phyloP scores from a whole-genome alignment of 805 yeast genomes.

The Grigorovia yakushimaensis region DNA sequence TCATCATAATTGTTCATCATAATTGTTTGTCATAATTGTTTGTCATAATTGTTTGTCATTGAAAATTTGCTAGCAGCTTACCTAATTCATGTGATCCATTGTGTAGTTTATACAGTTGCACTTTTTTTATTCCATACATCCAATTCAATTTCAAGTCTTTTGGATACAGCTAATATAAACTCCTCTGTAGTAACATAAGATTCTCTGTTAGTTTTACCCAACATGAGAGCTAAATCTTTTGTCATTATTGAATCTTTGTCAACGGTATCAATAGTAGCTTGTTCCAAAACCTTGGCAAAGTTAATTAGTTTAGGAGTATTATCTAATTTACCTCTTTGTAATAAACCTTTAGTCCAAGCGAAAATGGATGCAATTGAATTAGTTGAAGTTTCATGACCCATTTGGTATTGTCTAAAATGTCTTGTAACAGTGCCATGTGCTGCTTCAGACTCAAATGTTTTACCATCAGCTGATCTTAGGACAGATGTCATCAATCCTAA shows the following conservation, averaged over 20 bases:
- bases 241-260: conserved; percentile 83
- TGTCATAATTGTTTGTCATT: no score
- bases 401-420: conserved; percentile 92
- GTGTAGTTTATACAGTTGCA: neutral
- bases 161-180: conserved; percentile 73
- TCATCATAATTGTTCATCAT: no score
- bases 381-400: conserved; percentile 94
- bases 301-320: conserved; percentile 72
- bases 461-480: conserved; percentile 93
- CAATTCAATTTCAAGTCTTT: conserved; percentile 38
- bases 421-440: conserved; percentile 99
- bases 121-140: neutral
- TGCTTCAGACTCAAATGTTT: conserved; percentile 91
- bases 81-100: no score
- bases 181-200: conserved; percentile 86
- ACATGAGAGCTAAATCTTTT: conserved; percentile 86
- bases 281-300: conserved; percentile 72
- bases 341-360: conserved; percentile 93
- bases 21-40: no score
- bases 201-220: conserved; percentile 75
- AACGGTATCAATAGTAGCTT: conserved; percentile 81
- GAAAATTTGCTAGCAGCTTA: no score
- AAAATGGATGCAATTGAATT: conserved; percentile 95
- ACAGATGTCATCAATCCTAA: conserved; percentile 96
- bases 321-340: conserved; percentile 87